Conservation (phyloP, 2,329 filamentous ascomycete genomes). For the Calycina herbarum region DNA sequence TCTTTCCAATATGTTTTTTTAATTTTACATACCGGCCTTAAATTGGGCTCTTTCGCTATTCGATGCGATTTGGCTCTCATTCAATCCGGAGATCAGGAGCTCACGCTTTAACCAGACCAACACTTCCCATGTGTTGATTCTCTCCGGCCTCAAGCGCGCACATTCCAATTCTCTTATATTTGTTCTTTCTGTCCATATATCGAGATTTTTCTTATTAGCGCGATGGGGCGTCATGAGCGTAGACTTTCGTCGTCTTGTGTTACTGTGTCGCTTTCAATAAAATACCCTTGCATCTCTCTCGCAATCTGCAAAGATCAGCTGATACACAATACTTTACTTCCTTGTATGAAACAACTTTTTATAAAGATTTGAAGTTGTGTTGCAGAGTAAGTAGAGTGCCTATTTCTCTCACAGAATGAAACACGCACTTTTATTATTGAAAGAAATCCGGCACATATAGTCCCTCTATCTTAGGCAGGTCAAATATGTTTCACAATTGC, state of each 20-base stretch:
- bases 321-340: background rate
- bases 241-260: background rate
- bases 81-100: constrained; percentile 42
- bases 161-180: constrained; percentile 14
- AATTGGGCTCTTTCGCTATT: constrained; percentile 43
- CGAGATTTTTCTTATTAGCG: background rate
- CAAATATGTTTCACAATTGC: too few species aligned
- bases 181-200: background rate
- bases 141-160: constrained; percentile 32
- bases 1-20: background rate
- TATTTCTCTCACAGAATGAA: too few species aligned
- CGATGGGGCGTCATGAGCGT: background rate
- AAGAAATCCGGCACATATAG: too few species aligned
- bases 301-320: background rate
- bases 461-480: too few species aligned
- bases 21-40: constrained; percentile 43
- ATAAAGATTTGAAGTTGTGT: background rate
- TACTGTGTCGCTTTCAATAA: background rate
- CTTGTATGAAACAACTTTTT: background rate
- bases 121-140: constrained; percentile 27
- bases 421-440: too few species aligned
- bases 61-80: constrained; percentile 46
- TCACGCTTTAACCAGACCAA: constrained; percentile 29
- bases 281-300: background rate
- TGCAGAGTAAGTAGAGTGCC: background rate